Conservation (phyloP, 768 basidiomycete genomes). For the Lactifluus volemus region DNA sequence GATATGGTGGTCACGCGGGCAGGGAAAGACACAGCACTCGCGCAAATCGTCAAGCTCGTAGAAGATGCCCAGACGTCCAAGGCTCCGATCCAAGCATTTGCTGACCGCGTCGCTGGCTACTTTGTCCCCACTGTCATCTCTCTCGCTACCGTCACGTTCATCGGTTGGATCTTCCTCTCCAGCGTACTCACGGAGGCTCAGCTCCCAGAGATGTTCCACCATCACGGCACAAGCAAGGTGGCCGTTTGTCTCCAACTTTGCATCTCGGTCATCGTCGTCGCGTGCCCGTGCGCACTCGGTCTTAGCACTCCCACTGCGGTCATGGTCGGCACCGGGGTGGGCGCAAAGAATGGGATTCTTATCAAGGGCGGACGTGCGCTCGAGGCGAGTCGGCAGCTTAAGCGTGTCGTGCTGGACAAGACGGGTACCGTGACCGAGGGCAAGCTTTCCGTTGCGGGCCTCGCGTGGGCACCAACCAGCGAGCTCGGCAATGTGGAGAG, state of each 20-base stretch:
- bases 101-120: constrained; percentile 88
- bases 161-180: constrained; percentile 74
- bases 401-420: constrained; percentile 87
- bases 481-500: constrained; percentile 24
- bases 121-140: constrained; percentile 91
- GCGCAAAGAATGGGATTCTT: constrained; percentile 92
- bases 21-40: constrained; percentile 90
- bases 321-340: constrained; percentile 98
- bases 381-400: constrained; percentile 80
- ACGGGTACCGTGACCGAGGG: constrained; percentile 96
- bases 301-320: constrained; percentile 96
- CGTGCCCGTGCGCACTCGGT: constrained; percentile 95
- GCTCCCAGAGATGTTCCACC: constrained; percentile 80
- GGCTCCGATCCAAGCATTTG: constrained; percentile 96
- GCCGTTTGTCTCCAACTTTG: constrained; percentile 94
- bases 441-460: constrained; percentile 72
- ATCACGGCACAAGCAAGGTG: constrained; percentile 74
- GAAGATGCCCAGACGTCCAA: constrained; percentile 98
- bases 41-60: constrained; percentile 94
- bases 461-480: constrained; percentile 58
- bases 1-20: constrained; percentile 94
- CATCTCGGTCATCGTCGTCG: constrained; percentile 96
- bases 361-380: constrained; percentile 96
- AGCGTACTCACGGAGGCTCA: constrained; percentile 42
- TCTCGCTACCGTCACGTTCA: constrained; percentile 73